Base-by-base conservation (phyloP, 345 rosid genomes). In the Euphorbia pulcherrima region DNA sequence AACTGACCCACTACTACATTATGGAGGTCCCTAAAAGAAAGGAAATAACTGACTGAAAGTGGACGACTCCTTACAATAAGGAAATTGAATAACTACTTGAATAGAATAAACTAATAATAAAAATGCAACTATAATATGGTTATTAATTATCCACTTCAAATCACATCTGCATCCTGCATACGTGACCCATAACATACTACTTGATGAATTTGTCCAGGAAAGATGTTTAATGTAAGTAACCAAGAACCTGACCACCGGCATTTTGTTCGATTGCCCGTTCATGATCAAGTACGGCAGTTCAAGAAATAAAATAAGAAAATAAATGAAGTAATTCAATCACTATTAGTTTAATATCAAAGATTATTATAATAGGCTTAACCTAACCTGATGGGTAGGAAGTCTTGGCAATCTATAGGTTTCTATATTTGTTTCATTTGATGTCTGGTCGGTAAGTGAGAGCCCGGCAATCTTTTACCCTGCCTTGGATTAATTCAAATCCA, bases 281-380 rank as follows among this genome's bases (percentile, higher is more conserved):
- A 72, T 94, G 97, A 69, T 94, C 99, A 90, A 94, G 77, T 75
- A 94, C 80, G 56, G 96, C 99, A 48, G n/a, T n/a, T n/a, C n/a
- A n/a, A n/a, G n/a, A n/a, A n/a, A n/a, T n/a, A n/a, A n/a, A n/a
- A n/a, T n/a, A n/a, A 13, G 13, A 27, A 12, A 30, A 27, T 24
- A 8, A 21, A 39, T 35, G 5, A 2, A 63, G 16, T 28, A 16
- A 61, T 37, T 16, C 16, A n/a, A 41, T 62, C 10, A 51, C 23
- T 44, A 60, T 33, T 17, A 10, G 2, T 60, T 17, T 35, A 21
- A 39, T 20, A 61, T 39, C 8, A 7, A 39, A 39, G 53, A 6
- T 39, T 64, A 26, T 47, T 12, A 28, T 59, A 41, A 60, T 9
- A 46, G 58, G 64, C 47, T n/a, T 14, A 47, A 65, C 62, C 81